Base-by-base conservation (phyloP, 208 protist species). In the Naegleria fowleri region DNA sequence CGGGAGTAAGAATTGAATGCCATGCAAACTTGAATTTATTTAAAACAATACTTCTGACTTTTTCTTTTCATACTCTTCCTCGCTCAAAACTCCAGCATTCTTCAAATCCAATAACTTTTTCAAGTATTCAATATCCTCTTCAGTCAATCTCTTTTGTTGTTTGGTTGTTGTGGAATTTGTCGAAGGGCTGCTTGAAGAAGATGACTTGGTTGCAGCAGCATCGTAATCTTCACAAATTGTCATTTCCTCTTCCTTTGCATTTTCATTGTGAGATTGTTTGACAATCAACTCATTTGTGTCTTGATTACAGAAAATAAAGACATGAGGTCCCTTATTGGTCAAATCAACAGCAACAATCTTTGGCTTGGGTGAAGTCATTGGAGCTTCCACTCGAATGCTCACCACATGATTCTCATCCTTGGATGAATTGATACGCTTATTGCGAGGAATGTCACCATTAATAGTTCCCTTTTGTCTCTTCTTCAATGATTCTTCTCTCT, bases 21-120 rank as follows among this genome's bases (percentile, higher is more conserved):
- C n/a, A n/a, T n/a, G n/a, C n/a, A n/a, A n/a, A n/a, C n/a, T n/a
- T n/a, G n/a, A n/a, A 48, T 48, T 48, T 48, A 48, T 48, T 48
- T 48, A 48, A 67, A 67, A 67, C 55, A 87, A 87, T 29, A 87
- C 43, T 16, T 87, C 39, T 16, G 40, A 29, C 83, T 87, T 87
- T 39, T 87, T 87, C 22, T 9, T 48, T 41, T 87, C 22, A 51
- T 52, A 87, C 52, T 87, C 83, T 36, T 41, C 38, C 52, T 87
- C 83, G 4, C 38, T 51, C 9, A 87, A 51, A 51, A 87, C 43
- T 16, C 83, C 83, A 33, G 83, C 83, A 87, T 87, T 51, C 39
- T 51, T 51, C 83, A 87, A 51, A 87, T 51, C 40, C 7, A 15
- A 13, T 39, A 87, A 87, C 29, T 87, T 87, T n/a, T 87, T 41